Evolutionary conservation across 2,329 filamentous ascomycete species (phyloP), one percentile per base, ranked within the genome.

Genomic region (Pestalotiopsis sp.): DNA sequence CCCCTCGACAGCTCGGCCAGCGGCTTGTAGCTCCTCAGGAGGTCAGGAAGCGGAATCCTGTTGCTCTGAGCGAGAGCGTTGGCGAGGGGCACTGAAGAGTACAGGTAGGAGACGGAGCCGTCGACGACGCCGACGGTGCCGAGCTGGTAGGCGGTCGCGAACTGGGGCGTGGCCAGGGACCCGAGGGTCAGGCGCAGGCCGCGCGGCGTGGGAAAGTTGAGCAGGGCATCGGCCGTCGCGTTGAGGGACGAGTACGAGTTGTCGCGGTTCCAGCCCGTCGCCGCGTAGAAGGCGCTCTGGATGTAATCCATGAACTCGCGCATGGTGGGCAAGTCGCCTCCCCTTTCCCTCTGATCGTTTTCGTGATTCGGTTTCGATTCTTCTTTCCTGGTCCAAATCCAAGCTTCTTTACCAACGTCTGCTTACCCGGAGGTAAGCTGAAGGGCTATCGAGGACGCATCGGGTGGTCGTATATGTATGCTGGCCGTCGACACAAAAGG

Each of bases 241-340:
- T 94, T 97, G 75, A 98, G 84, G 71, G 91, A 89, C 73, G 93
- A 91, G 82, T 98, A 98, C 69, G 93, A 96, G 81, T 97, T 97
- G 84, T 98, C 94, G 76, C 89, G 86, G 78, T 94, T 92, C 94
- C 94, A 98, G 78, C 91, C 88, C 59, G 94, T 94, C 67, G 92
- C 91, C 78, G 92, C 87, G 79, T 94, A 93, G 82, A 97, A 98
- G 75, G 93, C 92, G 82, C 92, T 88, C 82, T 97, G 94, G 83
- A 98, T 91, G 84, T 97, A 95, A 82, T 97, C 94, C 93, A 98
- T 97, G 84, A 97, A 98, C 82, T 94, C 92, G 83, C 96, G 90
- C 94, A 98, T 98, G 66, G 65, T 82, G 71, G 24, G 26, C 30
- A 6, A 14, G 14, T 6, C 40, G 40, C n/a, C 44, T 17, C 44